phyloP scores from a whole-genome alignment of 805 yeast species.

The Candida boleticola region DNA sequence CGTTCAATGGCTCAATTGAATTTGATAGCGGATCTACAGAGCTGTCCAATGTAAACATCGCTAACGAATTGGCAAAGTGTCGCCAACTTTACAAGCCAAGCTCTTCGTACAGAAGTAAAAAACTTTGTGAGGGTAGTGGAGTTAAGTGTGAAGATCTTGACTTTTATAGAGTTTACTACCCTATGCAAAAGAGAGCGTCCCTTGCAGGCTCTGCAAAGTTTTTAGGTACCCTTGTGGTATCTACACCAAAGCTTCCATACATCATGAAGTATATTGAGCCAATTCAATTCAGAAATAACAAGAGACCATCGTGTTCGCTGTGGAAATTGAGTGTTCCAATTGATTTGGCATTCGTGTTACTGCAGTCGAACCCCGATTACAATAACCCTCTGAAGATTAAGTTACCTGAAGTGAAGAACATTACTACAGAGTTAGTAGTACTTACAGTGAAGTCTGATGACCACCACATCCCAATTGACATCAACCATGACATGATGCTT shows the following conservation, averaged over 20 bases:
- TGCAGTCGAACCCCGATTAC: neutral
- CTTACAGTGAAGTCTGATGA: slow-evolving; percentile 20
- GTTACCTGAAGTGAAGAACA: slow-evolving; percentile 17
- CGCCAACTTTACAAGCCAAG: slow-evolving; percentile 18
- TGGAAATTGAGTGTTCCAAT: slow-evolving; percentile 9
- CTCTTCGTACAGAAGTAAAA: neutral
- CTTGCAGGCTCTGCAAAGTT: slow-evolving; percentile 13
- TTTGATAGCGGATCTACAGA: neutral
- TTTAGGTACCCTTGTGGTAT: slow-evolving; percentile 8
- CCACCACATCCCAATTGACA: slow-evolving; percentile 15
- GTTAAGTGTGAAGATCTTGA: slow-evolving; percentile 7
- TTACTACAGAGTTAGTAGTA: slow-evolving; percentile 21
- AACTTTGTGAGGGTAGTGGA: neutral
- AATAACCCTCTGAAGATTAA: slow-evolving; percentile 2
- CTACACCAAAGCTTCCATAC: neutral
- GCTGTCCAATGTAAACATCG: neutral
- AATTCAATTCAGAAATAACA: neutral
- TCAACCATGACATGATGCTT: slow-evolving; percentile 18
- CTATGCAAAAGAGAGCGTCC: slow-evolving; percentile 11
- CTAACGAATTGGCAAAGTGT: slow-evolving; percentile 14
- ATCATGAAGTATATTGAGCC: slow-evolving; percentile 9
- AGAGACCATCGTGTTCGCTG: neutral
- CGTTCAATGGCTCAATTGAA: neutral
- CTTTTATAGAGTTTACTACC: slow-evolving; percentile 10
- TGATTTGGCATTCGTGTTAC: slow-evolving; percentile 1